phyloP scores from a whole-genome alignment of 495 filamentous ascomycete species.

The Aspergillus diversus region DNA sequence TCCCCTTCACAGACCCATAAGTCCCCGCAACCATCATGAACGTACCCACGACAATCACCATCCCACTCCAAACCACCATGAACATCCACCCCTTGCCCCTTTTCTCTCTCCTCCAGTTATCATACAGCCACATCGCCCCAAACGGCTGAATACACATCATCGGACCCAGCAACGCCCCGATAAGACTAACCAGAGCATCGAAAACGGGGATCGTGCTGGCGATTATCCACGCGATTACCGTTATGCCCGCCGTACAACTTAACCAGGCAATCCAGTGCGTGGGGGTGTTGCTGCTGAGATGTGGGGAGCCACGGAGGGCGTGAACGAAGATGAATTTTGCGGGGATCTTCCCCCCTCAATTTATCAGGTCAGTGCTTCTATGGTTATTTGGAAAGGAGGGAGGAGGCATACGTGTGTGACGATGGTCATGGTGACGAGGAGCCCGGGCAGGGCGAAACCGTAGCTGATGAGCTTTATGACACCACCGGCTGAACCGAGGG shows the following conservation, averaged over 20 bases:
- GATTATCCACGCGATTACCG: slow-evolving; percentile 66
- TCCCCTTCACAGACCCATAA: slow-evolving; percentile 55
- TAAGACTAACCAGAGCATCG: slow-evolving; percentile 59
- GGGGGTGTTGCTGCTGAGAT: slow-evolving; percentile 58
- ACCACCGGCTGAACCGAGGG: slow-evolving; percentile 64
- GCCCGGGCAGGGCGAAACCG: slow-evolving; percentile 67
- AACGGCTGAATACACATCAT: slow-evolving; percentile 46
- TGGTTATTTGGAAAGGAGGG: slow-evolving; percentile 57
- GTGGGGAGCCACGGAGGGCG: slow-evolving; percentile 52
- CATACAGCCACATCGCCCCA: slow-evolving; percentile 47
- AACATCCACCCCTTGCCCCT: slow-evolving; percentile 16
- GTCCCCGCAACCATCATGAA: slow-evolving; percentile 55
- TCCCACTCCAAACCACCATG: slow-evolving; percentile 23
- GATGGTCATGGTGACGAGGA: slow-evolving; percentile 32
- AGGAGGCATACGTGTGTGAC: slow-evolving; percentile 43
- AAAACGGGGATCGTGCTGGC: slow-evolving; percentile 73
- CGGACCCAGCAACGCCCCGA: slow-evolving; percentile 60
- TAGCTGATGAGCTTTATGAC: slow-evolving; percentile 68
- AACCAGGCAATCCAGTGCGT: slow-evolving; percentile 63
- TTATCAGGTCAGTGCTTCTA: slow-evolving; percentile 30
- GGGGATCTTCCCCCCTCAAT: slow-evolving; percentile 28
- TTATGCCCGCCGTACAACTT: slow-evolving; percentile 54
- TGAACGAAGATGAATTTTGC: slow-evolving; percentile 65
- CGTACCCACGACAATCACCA: slow-evolving; percentile 35
- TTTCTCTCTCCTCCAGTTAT: slow-evolving; percentile 35